Base-by-base conservation (phyloP, 352 stramenopile species). In the Phytophthora litchii region DNA sequence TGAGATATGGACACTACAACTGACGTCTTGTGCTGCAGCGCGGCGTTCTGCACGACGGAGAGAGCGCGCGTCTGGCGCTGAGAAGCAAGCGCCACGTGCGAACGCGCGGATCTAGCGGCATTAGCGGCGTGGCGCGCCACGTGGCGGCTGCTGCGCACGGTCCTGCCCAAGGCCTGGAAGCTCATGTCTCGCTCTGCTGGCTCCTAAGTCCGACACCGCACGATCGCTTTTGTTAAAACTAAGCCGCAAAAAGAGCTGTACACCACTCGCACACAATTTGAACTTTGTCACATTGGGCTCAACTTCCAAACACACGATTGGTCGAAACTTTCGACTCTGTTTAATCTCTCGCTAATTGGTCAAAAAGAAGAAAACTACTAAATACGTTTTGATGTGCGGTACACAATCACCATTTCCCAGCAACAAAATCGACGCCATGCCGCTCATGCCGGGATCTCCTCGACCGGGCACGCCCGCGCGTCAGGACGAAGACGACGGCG, bases 371-470 rank as follows among this genome's bases (percentile, higher is more conserved):
- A n/a, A n/a, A n/a, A 27, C 23, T 27, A 27, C 5, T 27, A 53
- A 42, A 32, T 40, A 40, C 34, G 23, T 36, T 54, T 13, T 60
- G 20, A 14, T 60, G 44, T 52, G 4, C 6, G 10, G n/a, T 17
- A 53, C 53, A 53, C 42, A 44, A 51, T 52, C 8, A 9, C n/a
- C 25, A 49, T 42, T 53, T n/a, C 10, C 21, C 0, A n/a, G 4
- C 4, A 44, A 12, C 12, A 13, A 36, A 21, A 12, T 4, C 25
- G 8, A 6, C 13, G 38, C n/a, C 5, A 86, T 88, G 77, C 47
- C 64, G 75, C 58, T 85, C 8, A 86, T 89, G 79, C 79, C 79
- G 3, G 79, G 79, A 13, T 89, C 81, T 29, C 81, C 81, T 29
- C 81, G 81, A 8, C 80, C 80, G 21, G 55, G 57, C 29, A 67